Conservation (phyloP, 306 rosid genomes). For the Lotus japonicus region DNA sequence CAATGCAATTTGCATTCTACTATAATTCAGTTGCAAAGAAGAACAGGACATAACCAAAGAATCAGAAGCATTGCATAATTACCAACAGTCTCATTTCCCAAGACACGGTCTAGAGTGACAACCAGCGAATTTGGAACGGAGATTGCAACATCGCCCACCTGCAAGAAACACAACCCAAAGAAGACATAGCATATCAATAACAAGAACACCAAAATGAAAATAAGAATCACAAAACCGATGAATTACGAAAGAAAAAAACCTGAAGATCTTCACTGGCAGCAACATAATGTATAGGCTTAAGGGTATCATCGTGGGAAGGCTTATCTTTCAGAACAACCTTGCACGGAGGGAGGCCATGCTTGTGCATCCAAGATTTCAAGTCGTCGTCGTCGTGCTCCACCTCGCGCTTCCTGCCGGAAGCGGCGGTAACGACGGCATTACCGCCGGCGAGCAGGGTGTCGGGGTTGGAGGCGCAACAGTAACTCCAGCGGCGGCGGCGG, state of each 20-base stretch:
- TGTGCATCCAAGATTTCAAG: conserved; percentile 88
- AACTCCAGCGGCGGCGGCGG: conserved; percentile 10
- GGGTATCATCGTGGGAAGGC: conserved; percentile 48
- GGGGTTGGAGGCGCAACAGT: conserved; percentile 52
- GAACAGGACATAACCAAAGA: conserved; percentile 5
- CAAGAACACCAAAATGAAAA: neutral
- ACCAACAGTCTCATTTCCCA: conserved; percentile 94
- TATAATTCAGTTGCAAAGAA: neutral
- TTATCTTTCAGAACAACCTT: conserved; percentile 73
- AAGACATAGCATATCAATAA: neutral
- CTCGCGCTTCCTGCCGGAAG: conserved; percentile 28
- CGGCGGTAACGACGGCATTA: conserved; percentile 27
- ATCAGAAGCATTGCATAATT: conserved; percentile 35
- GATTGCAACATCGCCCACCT: conserved; percentile 92
- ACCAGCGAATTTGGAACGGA: conserved; percentile 80
- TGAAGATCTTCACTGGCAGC: conserved; percentile 88
- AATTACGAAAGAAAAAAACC: conserved; percentile 32
- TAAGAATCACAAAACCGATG: neutral
- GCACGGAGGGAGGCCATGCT: conserved; percentile 79
- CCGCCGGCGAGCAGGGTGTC: conserved; percentile 68
- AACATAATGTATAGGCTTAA: conserved; percentile 70
- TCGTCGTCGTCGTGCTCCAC: conserved; percentile 49
- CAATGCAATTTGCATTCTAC: neutral
- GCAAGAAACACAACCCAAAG: conserved; percentile 17
- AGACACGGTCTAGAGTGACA: conserved; percentile 86